Evolutionary conservation across 176 grass and related monocot genomes (phyloP).

Genomic region (Hordeum marinum): DNA sequence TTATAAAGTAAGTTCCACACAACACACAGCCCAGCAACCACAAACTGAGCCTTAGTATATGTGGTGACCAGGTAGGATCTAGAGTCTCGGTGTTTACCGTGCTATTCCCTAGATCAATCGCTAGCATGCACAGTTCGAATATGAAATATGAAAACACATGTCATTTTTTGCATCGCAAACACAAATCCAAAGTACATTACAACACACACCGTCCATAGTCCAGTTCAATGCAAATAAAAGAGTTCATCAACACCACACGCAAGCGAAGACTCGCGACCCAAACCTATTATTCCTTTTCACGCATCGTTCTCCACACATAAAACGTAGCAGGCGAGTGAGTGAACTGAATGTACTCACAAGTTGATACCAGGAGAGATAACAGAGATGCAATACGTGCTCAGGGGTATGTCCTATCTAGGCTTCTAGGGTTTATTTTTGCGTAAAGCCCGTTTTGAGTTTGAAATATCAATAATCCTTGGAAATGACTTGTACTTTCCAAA

Average conservation of each 20-base stretch:
- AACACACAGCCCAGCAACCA: neutral
- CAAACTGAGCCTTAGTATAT: neutral
- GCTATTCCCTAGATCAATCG: too few species aligned
- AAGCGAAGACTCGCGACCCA: neutral
- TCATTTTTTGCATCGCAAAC: too few species aligned
- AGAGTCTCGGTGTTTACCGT: too few species aligned
- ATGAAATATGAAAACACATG: too few species aligned
- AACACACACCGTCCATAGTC: too few species aligned
- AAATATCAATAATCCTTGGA: neutral
- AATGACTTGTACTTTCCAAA: neutral
- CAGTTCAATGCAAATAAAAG: too few species aligned
- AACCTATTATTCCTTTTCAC: neutral
- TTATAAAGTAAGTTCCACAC: neutral
- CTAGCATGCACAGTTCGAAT: too few species aligned
- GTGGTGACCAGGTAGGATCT: too few species aligned
- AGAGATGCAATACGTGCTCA: neutral
- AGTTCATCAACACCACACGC: neutral
- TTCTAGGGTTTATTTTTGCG: neutral
- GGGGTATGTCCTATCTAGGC: neutral
- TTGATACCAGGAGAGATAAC: too few species aligned
- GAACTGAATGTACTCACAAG: too few species aligned
- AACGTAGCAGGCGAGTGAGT: neutral
- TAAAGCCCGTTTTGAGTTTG: neutral
- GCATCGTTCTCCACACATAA: neutral
- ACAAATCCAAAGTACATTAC: neutral